Evolutionary conservation across 805 yeast species (phyloP).

Genomic region (Metschnikowia continentalis): DNA sequence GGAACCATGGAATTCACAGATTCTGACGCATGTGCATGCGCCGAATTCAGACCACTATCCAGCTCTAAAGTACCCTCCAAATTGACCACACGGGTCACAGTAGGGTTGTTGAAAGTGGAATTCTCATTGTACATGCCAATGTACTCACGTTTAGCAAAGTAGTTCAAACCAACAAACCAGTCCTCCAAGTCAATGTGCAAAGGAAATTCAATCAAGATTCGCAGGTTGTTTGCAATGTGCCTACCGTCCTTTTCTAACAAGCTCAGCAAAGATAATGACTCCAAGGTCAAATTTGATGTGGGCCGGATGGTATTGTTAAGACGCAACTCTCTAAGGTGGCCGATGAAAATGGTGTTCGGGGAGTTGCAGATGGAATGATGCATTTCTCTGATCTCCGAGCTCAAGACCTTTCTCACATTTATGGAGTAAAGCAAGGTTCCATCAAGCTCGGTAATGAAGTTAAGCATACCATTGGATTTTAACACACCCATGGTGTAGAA

Average conservation of each 20-base stretch:
- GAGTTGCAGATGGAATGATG: constrained; percentile 61
- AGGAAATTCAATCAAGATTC: constrained; percentile 60
- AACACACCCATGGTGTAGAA: constrained; percentile 68
- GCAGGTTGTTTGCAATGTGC: constrained; percentile 27
- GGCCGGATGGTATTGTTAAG: constrained; percentile 34
- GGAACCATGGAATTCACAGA: neutral
- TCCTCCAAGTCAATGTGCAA: constrained; percentile 68
- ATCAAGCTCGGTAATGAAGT: constrained; percentile 59
- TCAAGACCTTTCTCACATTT: constrained; percentile 47
- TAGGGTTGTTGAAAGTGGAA: constrained; percentile 6
- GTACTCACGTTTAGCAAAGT: constrained; percentile 59
- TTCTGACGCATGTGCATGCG: neutral
- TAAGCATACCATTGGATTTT: constrained; percentile 58
- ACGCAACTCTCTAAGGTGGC: constrained; percentile 53
- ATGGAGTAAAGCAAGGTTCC: constrained; percentile 58
- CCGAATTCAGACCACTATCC: constrained; percentile 3
- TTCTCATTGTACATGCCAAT: constrained; percentile 26
- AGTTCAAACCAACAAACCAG: constrained; percentile 66
- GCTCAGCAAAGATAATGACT: constrained; percentile 8
- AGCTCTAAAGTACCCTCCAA: constrained; percentile 15
- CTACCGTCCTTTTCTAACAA: constrained; percentile 35
- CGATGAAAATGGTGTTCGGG: constrained; percentile 56
- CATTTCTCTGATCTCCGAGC: constrained; percentile 60
- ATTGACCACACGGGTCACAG: constrained; percentile 12
- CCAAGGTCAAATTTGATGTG: constrained; percentile 23